Evolutionary conservation across 176 grass and related monocot species (phyloP).

Genomic region (Triticum turgidum): DNA sequence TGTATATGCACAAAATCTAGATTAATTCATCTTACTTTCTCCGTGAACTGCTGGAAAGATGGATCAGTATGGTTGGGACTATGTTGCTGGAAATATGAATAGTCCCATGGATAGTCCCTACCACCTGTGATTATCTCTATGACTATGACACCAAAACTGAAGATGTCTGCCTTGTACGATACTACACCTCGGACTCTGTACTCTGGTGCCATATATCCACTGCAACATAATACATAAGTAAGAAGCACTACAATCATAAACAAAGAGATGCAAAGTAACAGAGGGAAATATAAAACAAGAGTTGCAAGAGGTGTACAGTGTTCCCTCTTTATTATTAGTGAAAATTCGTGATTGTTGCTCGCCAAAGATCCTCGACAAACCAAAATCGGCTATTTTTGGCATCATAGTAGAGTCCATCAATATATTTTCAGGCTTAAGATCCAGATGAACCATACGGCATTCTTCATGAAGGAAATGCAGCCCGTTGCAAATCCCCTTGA

Average conservation of each 20-base stretch:
- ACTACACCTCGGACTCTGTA: not conserved
- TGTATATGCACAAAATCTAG: not conserved
- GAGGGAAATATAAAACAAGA: no score
- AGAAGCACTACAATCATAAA: not conserved
- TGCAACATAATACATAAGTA: not conserved
- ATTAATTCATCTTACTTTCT: not conserved
- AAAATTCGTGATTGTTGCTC: no score
- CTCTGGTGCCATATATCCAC: not conserved
- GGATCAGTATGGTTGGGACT: not conserved
- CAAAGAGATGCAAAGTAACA: no score
- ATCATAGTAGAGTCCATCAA: not conserved
- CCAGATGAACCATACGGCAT: not conserved
- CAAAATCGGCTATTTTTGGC: not conserved
- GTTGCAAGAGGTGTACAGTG: no score
- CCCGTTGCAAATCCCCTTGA: not conserved
- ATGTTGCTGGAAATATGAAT: not conserved
- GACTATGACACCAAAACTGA: not conserved
- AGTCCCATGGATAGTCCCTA: not conserved
- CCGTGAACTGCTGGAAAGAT: not conserved
- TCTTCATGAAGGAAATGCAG: not conserved
- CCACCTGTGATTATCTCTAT: not conserved
- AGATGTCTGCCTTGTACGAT: not conserved
- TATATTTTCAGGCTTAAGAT: not conserved
- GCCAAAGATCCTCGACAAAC: not conserved
- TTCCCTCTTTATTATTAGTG: no score